A percentile compares a stretch with the other conserved stretches of the same genome.
phyloP scores from a whole-genome alignment of 2,329 filamentous ascomycete genomes.

The Albifimbria verrucaria region DNA sequence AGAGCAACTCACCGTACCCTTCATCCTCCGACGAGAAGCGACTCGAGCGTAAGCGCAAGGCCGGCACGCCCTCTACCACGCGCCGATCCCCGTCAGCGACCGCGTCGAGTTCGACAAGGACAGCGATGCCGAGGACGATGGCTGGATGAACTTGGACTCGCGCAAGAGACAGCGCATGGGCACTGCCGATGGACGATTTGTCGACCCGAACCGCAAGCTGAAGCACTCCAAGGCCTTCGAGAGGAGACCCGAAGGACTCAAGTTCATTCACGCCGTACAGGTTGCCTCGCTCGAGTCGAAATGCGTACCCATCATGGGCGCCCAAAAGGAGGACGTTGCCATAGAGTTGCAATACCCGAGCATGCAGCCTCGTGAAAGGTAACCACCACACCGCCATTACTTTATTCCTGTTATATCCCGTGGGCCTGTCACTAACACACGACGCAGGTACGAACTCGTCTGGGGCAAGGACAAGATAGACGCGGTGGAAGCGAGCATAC shows the following conservation, averaged over 20 bases:
- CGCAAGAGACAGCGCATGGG: slow-evolving; percentile 46
- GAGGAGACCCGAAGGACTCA: slow-evolving; percentile 35
- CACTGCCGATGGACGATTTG: slow-evolving; percentile 34
- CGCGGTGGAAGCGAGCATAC: slow-evolving; percentile 69
- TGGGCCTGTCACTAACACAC: slow-evolving; percentile 14
- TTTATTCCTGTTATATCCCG: neutral
- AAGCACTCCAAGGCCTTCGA: slow-evolving; percentile 44
- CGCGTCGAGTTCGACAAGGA: slow-evolving; percentile 49
- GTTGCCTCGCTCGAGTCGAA: slow-evolving; percentile 49
- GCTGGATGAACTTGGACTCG: slow-evolving; percentile 46
- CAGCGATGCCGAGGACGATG: slow-evolving; percentile 49
- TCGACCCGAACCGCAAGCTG: slow-evolving; percentile 46
- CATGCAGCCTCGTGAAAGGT: slow-evolving; percentile 65
- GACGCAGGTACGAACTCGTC: slow-evolving; percentile 58
- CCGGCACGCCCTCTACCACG: slow-evolving; percentile 28
- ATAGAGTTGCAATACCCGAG: slow-evolving; percentile 85
- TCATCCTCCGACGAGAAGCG: slow-evolving; percentile 36
- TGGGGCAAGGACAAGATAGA: slow-evolving; percentile 77
- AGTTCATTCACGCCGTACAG: slow-evolving; percentile 57
- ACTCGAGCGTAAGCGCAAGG: slow-evolving; percentile 47
- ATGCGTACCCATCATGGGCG: slow-evolving; percentile 48
- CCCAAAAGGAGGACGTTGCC: slow-evolving; percentile 49
- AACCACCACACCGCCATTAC: slow-evolving; percentile 17
- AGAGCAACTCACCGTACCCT: slow-evolving; percentile 40
- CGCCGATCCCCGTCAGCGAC: slow-evolving; percentile 43